Conservation (phyloP, 2,329 filamentous ascomycete genomes). For the Aspergillus vadensis region DNA sequence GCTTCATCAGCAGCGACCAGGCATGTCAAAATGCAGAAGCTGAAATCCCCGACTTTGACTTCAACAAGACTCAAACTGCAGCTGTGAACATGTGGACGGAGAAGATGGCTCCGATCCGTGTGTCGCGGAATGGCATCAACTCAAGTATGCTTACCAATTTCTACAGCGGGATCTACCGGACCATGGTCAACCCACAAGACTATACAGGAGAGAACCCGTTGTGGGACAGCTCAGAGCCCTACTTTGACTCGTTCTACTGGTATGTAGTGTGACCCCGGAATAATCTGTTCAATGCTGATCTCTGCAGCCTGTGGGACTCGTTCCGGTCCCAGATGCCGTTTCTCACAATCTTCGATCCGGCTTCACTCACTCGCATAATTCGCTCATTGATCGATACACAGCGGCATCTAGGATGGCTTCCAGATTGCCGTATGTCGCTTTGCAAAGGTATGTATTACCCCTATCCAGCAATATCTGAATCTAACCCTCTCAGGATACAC, state of each 20-base stretch:
- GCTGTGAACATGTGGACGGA: slow-evolving; percentile 61
- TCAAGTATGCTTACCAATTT: slow-evolving; percentile 54
- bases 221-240: slow-evolving; percentile 66
- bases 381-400: slow-evolving; percentile 72
- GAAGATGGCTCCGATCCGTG: slow-evolving; percentile 51
- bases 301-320: slow-evolving; percentile 63
- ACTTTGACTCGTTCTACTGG: slow-evolving; percentile 76
- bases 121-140: slow-evolving; percentile 35
- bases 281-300: slow-evolving; percentile 14
- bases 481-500: slow-evolving; percentile 57
- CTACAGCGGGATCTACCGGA: slow-evolving; percentile 69
- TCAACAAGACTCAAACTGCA: slow-evolving; percentile 53
- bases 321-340: slow-evolving; percentile 70
- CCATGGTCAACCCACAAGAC: slow-evolving; percentile 71
- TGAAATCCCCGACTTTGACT: slow-evolving; percentile 68
- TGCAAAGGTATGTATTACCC: slow-evolving; percentile 52
- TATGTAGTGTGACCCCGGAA: slow-evolving; percentile 22
- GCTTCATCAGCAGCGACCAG: slow-evolving; percentile 66
- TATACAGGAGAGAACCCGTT: slow-evolving; percentile 72
- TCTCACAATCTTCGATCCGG: slow-evolving; percentile 66
- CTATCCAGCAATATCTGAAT: neutral
- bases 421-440: slow-evolving; percentile 73
- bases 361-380: slow-evolving; percentile 64
- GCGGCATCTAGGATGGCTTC: slow-evolving; percentile 68
- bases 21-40: slow-evolving; percentile 68